Conservation (phyloP, 2,329 filamentous ascomycete genomes). For the Fusarium temperatum region DNA sequence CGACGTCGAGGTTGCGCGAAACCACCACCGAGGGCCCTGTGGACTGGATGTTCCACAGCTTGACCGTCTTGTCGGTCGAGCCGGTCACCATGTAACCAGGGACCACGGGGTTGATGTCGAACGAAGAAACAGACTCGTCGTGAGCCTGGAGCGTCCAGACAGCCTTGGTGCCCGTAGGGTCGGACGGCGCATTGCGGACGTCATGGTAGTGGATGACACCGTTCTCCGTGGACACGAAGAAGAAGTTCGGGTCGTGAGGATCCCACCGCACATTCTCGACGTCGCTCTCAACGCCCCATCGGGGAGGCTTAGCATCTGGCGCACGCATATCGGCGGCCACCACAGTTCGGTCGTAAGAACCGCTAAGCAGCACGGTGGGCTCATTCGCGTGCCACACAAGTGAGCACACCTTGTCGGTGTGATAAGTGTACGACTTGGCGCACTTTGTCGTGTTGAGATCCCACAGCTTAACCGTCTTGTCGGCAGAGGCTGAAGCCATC, state of each 20-base stretch:
- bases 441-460: conserved; percentile 91
- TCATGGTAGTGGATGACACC: conserved; percentile 95
- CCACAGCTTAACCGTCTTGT: conserved; percentile 98
- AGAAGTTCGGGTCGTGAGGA: conserved; percentile 89
- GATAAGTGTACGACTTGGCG: conserved; percentile 94
- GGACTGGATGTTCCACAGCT: conserved; percentile 91
- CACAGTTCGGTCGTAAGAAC: conserved; percentile 93
- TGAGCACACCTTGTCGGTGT: conserved; percentile 98
- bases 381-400: conserved; percentile 91
- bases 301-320: conserved; percentile 79
- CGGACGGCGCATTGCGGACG: conserved; percentile 76
- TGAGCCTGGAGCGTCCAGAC: conserved; percentile 97
- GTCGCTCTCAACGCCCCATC: conserved; percentile 95
- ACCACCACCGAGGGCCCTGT: conserved; percentile 90
- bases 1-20: conserved; percentile 89
- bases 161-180: conserved; percentile 79
- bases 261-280: conserved; percentile 95
- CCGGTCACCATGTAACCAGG: conserved; percentile 94
- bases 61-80: conserved; percentile 93
- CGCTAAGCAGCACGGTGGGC: conserved; percentile 87
- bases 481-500: conserved; percentile 92
- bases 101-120: conserved; percentile 89
- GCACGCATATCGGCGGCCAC: conserved; percentile 97
- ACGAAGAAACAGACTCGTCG: conserved; percentile 88
- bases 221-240: conserved; percentile 93